Percentiles rank a stretch among this genome's conserved stretches.
These are phyloP conservation scores for Phytophthora pseudosyringae DNA, from an alignment of 352 stramenopile species.

Conservation along the genomic window DNA sequence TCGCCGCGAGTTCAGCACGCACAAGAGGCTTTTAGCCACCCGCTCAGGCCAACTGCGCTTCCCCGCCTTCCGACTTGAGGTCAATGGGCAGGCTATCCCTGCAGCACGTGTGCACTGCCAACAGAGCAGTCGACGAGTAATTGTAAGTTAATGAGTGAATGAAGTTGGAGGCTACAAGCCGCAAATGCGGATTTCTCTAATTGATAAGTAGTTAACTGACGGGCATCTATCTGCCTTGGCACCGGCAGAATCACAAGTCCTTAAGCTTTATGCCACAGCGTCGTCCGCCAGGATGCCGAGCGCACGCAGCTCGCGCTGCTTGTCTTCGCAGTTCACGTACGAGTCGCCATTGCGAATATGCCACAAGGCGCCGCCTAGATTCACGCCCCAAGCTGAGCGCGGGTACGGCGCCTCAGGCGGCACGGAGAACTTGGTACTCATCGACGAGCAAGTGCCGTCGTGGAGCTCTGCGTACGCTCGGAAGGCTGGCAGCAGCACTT, in stretches of 20 bases:
- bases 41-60: conserved; percentile 56
- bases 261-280: conserved; percentile 25
- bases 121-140: conserved; percentile 44
- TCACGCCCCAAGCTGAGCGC: conserved; percentile 63
- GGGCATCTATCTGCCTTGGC: not conserved
- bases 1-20: conserved; percentile 41
- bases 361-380: conserved; percentile 79
- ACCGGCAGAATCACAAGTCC: not conserved
- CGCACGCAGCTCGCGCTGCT: conserved; percentile 59
- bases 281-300: conserved; percentile 57
- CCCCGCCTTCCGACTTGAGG: conserved; percentile 55
- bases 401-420: conserved; percentile 67
- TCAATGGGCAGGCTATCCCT: conserved; percentile 23
- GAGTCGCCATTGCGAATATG: conserved; percentile 88
- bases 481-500: conserved; percentile 74
- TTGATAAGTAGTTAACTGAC: conserved; percentile 28
- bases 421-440: conserved; percentile 82
- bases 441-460: conserved; percentile 59
- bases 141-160: conserved; percentile 31
- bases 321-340: conserved; percentile 73
- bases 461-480: conserved; percentile 61
- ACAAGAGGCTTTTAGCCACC: conserved; percentile 56
- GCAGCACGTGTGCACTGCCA: conserved; percentile 46
- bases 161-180: conserved; percentile 2
- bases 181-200: conserved; percentile 15